Evolutionary conservation across 2,329 filamentous ascomycete genomes (phyloP), one percentile per base, ranked within the genome.

Genomic region (Penicillium sp.): DNA sequence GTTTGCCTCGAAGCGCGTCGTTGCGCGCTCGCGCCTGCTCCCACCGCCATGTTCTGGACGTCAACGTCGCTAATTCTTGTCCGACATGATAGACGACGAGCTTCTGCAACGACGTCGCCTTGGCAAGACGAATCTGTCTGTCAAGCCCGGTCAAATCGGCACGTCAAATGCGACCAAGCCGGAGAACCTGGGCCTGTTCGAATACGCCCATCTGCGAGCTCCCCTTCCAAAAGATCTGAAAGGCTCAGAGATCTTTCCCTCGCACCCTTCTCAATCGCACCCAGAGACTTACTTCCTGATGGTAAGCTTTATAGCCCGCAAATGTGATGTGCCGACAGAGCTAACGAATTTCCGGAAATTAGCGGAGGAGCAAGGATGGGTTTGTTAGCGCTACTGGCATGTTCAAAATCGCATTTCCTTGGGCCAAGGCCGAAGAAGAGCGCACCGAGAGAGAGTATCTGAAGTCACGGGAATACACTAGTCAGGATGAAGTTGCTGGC

Each of bases 211-310:
- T 62, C 75, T 98, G 33, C 84, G 90, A 58, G 90, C 89, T 44
- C 90, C 92, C 10, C 71, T 98, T 31, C 92, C 92, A 33, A 92
- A 89, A 66, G 88, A 92, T 48, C 82, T 96, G 52, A 79, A 81
- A 44, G 76, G 75, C 17, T 95, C 89, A 4, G 92, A 92, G 59
- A 93, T 98, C 56, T 96, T 96, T 72, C 83, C 85, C 57, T 82
- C 81, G 42, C 81, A 81, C 60, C 64, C 68, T 7, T 69, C 74
- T 37, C 64, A 72, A 44, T 65, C 72, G 47, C 76, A 72, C 43
- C 90, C 92, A 4, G 87, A 87, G 62, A 92, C 86, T 52, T 98
- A 98, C 68, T 98, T 96, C 65, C 71, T 98, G 54, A 98, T 98
- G 79, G 78, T 80, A 71, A 65, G 73, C 13, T 20, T 22, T 13